Base-by-base conservation (phyloP, 2,329 filamentous ascomycete species). In the Coccinonectria pachysandricola region DNA sequence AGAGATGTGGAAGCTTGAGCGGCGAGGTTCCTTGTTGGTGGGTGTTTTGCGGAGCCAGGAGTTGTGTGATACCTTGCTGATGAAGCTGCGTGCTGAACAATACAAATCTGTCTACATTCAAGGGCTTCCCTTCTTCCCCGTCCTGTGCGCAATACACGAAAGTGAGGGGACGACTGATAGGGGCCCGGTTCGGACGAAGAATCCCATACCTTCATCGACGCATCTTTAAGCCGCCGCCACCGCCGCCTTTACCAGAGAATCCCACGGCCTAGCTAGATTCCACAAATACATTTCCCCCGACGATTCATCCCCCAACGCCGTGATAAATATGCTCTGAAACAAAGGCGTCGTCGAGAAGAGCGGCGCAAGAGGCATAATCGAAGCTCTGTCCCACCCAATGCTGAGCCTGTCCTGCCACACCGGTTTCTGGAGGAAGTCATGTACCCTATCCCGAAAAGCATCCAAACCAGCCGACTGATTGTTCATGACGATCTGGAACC, bases 211-310 rank as follows among this genome's bases (percentile, higher is more conserved):
- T n/a, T n/a, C n/a, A n/a, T n/a, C n/a, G n/a, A n/a, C n/a, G n/a
- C n/a, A n/a, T n/a, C n/a, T n/a, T n/a, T n/a, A n/a, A n/a, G n/a
- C n/a, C n/a, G n/a, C n/a, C n/a, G n/a, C n/a, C n/a, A 48, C 53
- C 8, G 43, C 45, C 7, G 54, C 56, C 35, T 50, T 55, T n/a
- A 60, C 49, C 50, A 60, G 57, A 7, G 57, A 57, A 35, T 60
- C 57, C 57, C 57, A 60, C 18, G 57, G 57, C 16, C 45, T 42
- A 10, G 52, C 45, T 37, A 55, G 32, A 32, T 60, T 58, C 57
- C 57, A 60, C 19, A 60, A 44, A 29, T 60, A 60, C 12, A 59
- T 45, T 23, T 57, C 52, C 7, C 50, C 53, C 3, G 38, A 27
- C 5, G 43, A 44, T 22, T 56, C 50, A 27, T 46, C 48, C 7